Base-by-base conservation (phyloP, 441 rosid genomes). In the Hypseocharis bilobata region DNA sequence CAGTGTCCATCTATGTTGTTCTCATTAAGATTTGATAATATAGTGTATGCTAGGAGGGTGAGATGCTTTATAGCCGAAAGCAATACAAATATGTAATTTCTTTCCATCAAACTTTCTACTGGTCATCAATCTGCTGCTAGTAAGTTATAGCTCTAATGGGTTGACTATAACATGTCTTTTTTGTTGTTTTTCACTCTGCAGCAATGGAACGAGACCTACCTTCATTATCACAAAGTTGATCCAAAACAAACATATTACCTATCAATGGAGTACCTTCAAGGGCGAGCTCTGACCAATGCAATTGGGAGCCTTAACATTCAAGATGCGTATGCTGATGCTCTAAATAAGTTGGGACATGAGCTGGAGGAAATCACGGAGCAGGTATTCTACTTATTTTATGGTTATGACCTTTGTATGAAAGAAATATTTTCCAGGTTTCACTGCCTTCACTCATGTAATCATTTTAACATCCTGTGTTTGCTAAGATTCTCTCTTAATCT, bases 221-320 rank as follows among this genome's bases (percentile, higher is more conserved):
- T 80, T 69, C 96, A 93, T 63, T 88, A 78, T 70, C 80, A 88
- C 81, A 83, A 85, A 77, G 87, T 78, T 29, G 85, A 86, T 81
- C 97, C 97, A 6, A 91, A 93, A 63, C 97, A 93, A 77, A 91
- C 91, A 0, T 93, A 93, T 70, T 93, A 93, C 82, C 76, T 93
- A 65, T 93, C 98, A 29, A 93, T 93, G 99, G 97, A 93, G 67
- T 93, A 81, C 79, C 99, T 91, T 70, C 99, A 88, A 88, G 99
- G 99, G 61, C 87, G 99, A 59, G 89, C 97, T 72, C 78, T 93
- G 82, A 88, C 85, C 0, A 91, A 91, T 75, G 95, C 97, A 0
- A 84, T 93, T 66, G 99, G 99, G 34, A 93, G 84, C 67, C 79
- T 93, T 51, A 77, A 78, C 58, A 72, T 91, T 78, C 81, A 79